phyloP scores from a whole-genome alignment of 23 red algal species.

The Cyanidium caldarium region DNA sequence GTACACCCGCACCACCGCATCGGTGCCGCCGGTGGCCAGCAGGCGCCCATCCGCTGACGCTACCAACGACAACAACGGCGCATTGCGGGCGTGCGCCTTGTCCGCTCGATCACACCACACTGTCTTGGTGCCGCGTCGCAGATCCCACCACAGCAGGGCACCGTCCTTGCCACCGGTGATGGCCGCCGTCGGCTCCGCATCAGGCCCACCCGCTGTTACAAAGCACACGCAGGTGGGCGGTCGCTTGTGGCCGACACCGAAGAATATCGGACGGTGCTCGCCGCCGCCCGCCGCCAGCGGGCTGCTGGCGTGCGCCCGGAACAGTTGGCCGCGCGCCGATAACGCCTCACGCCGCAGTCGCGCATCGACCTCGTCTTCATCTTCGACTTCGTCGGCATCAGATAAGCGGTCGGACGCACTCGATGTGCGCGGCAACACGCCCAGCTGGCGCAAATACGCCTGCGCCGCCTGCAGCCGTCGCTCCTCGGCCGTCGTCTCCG shows the following conservation, averaged over 20 bases:
- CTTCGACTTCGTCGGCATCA: too few relatives aligned
- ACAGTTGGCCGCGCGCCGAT: too few relatives aligned
- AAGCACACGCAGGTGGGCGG: background rate
- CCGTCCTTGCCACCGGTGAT: constrained; percentile 3
- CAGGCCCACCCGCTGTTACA: too few relatives aligned
- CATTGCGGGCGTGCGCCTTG: background rate
- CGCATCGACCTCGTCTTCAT: too few relatives aligned
- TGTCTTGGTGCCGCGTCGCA: background rate
- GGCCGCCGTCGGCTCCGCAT: background rate
- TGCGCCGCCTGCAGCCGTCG: constrained; percentile 26
- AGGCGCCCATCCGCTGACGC: background rate
- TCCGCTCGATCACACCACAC: background rate
- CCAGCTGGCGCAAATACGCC: constrained; percentile 28
- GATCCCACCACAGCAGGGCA: background rate
- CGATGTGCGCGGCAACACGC: background rate
- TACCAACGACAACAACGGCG: background rate
- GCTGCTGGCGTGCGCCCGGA: too few relatives aligned
- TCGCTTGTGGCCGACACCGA: background rate
- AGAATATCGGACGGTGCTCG: background rate
- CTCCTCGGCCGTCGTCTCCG: constrained; percentile 26
- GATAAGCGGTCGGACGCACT: background rate
- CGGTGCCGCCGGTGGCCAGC: background rate
- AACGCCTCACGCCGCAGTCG: too few relatives aligned
- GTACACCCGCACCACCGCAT: background rate
- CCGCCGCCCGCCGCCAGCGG: too few relatives aligned